Conservation (phyloP, 192 early-diverging fungal genomes). For the Podila verticillata region DNA sequence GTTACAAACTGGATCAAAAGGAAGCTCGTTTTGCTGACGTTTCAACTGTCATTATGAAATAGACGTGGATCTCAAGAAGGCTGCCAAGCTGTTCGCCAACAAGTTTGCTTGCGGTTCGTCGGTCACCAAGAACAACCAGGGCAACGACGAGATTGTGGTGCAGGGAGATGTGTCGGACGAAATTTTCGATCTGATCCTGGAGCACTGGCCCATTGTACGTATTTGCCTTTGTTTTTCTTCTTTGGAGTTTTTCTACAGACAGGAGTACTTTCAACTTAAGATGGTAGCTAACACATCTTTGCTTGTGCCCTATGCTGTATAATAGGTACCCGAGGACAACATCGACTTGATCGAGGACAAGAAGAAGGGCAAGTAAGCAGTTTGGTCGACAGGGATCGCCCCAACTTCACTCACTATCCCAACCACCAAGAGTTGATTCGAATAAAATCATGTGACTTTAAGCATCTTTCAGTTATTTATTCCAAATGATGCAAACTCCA, state of each 20-base stretch:
- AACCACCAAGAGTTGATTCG: neutral
- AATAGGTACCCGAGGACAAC: conserved; percentile 77
- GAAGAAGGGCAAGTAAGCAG: conserved; percentile 71
- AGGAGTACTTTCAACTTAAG: too few species aligned
- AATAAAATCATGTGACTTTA: neutral
- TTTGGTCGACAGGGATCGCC: neutral
- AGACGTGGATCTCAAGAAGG: conserved; percentile 97
- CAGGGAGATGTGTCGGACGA: conserved; percentile 96
- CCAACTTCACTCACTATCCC: neutral
- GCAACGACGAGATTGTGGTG: conserved; percentile 94
- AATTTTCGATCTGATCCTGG: conserved; percentile 82
- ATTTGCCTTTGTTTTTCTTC: conserved; percentile 5
- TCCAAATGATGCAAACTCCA: neutral
- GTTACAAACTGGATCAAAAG: too few species aligned
- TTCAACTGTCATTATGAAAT: neutral
- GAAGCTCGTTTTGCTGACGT: neutral
- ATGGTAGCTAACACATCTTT: neutral
- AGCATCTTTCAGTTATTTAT: neutral
- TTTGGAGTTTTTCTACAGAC: neutral
- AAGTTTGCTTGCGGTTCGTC: conserved; percentile 97
- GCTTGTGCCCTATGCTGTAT: neutral
- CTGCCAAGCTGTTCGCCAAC: conserved; percentile 94
- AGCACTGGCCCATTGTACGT: conserved; percentile 77
- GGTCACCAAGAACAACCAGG: conserved; percentile 91
- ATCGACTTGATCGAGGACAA: conserved; percentile 80